Evolutionary conservation across 2,329 filamentous ascomycete genomes (phyloP), one percentile per base, ranked within the genome.

Genomic region (Ascochyta clinopodiicola): DNA sequence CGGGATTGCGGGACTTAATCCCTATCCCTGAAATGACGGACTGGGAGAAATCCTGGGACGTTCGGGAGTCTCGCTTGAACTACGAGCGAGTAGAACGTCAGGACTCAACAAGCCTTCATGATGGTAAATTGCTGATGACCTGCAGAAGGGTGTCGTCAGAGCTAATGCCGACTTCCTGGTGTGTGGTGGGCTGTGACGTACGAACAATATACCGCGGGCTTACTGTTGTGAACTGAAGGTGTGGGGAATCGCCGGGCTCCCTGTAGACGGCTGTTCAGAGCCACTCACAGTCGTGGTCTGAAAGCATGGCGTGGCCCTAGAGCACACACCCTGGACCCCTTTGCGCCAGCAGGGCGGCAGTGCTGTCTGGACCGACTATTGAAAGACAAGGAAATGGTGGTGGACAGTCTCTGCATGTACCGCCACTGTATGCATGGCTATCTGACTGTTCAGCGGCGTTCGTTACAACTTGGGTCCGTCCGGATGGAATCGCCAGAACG

Each of bases 301-400:
- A 56, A 46, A 19, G 53, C 58, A 37, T 63, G 57, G 55, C 62
- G 52, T 45, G 45, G 42, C 38, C 44, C 51, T 61, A 64, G 47
- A 25, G 39, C 53, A 21, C 34, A 39, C 40, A 59, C 63, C 63
- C 63, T 59, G 63, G 63, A 48, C 63, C 63, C 63, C 56, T 51
- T 51, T 53, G 47, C 48, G 21, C 44, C 49, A 40, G 32, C 37
- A 43, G 24, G 35, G 53, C 47, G 37, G 43, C 54, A 48, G 44
- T 52, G 54, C 48, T 57, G 47, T 22, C 29, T 47, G 38, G n/a
- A 48, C 15, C n/a, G 12, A 29, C 19, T 42, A 51, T 46, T 42
- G 46, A 43, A 22, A 21, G 24, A 51, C 19, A 25, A 35, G 10
- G 27, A 44, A 36, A 34, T 46, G 32, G 36, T 29, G 36, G 17